These are phyloP conservation scores for Candida sp. DNA, from an alignment of 1,139 yeast species.

Conservation along the genomic window DNA sequence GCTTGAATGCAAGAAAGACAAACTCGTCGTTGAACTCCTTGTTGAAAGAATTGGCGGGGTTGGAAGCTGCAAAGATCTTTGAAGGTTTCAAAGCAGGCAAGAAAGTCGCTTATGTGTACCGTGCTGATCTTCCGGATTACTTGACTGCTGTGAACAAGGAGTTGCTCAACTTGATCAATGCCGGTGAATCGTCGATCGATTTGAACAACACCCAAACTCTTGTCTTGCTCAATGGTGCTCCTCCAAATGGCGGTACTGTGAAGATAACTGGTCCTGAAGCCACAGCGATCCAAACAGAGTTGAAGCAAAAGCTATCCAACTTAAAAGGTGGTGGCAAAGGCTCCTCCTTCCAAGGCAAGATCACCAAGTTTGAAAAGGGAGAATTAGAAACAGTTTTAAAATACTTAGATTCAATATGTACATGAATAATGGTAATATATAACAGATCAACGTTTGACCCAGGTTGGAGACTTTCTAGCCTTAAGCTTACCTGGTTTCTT, in stretches of 20 bases:
- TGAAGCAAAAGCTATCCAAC: slow-evolving; percentile 51
- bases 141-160: slow-evolving; percentile 60
- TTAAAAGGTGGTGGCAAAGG: slow-evolving; percentile 89
- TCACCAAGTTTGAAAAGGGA: slow-evolving; percentile 59
- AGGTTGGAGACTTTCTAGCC: slow-evolving; percentile 97
- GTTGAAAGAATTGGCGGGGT: slow-evolving; percentile 61
- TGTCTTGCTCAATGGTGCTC: slow-evolving; percentile 66
- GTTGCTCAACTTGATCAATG: slow-evolving; percentile 42
- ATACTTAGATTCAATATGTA: slow-evolving; percentile 35
- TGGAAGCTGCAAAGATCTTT: slow-evolving; percentile 50
- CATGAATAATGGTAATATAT: slow-evolving; percentile 5
- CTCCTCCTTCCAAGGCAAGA: slow-evolving; percentile 80
- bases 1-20: slow-evolving; percentile 52
- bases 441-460: slow-evolving; percentile 84
- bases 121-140: slow-evolving; percentile 64
- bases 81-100: slow-evolving; percentile 31
- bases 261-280: slow-evolving; percentile 64
- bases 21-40: slow-evolving; percentile 54
- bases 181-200: slow-evolving; percentile 23
- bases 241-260: slow-evolving; percentile 64
- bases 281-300: slow-evolving; percentile 42
- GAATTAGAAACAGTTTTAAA: slow-evolving; percentile 55
- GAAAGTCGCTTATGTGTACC: slow-evolving; percentile 46
- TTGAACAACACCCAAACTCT: slow-evolving; percentile 50
- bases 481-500: slow-evolving; percentile 98